These are phyloP conservation scores for Exophiala dermatitidis DNA, from an alignment of 2,329 filamentous ascomycete species.

Conservation along the genomic window DNA sequence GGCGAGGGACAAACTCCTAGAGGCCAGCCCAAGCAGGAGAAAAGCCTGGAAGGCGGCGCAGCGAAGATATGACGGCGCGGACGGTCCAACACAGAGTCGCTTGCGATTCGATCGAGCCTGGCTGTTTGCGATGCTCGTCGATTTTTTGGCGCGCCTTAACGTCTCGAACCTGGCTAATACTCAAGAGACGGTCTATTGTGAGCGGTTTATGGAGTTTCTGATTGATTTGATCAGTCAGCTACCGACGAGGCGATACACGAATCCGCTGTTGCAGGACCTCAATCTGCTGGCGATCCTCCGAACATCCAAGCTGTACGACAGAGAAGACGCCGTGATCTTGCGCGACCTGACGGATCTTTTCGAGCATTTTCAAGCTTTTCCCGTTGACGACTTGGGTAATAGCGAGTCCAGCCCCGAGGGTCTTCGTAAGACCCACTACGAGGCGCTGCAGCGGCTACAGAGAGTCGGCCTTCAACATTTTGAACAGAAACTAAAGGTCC, in stretches of 20 bases:
- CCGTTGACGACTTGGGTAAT: slow-evolving; percentile 85
- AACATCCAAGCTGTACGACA: slow-evolving; percentile 69
- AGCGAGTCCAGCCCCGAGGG: slow-evolving; percentile 64
- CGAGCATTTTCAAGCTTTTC: slow-evolving; percentile 78
- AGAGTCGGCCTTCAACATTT: slow-evolving; percentile 71
- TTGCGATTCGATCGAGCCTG: slow-evolving; percentile 88
- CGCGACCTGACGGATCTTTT: slow-evolving; percentile 76
- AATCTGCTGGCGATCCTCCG: slow-evolving; percentile 71
- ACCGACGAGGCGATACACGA: slow-evolving; percentile 88
- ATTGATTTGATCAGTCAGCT: slow-evolving; percentile 88
- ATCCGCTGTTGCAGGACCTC: slow-evolving; percentile 76
- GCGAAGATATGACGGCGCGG: slow-evolving; percentile 81
- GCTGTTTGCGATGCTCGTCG: slow-evolving; percentile 77
- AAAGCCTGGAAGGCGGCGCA: slow-evolving; percentile 85
- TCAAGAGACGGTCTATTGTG: slow-evolving; percentile 72
- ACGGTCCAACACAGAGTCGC: slow-evolving; percentile 68
- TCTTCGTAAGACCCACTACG: slow-evolving; percentile 73
- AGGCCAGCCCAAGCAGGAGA: slow-evolving; percentile 64
- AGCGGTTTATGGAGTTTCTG: slow-evolving; percentile 86
- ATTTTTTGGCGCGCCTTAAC: slow-evolving; percentile 72
- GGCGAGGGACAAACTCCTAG: slow-evolving; percentile 64
- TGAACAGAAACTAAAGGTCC: slow-evolving; percentile 80
- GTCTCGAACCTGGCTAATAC: slow-evolving; percentile 32
- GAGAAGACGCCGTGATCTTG: slow-evolving; percentile 66
- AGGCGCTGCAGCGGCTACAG: slow-evolving; percentile 69